Conservation (phyloP, 2,329 filamentous ascomycete genomes). For the Didymella lethalis region DNA sequence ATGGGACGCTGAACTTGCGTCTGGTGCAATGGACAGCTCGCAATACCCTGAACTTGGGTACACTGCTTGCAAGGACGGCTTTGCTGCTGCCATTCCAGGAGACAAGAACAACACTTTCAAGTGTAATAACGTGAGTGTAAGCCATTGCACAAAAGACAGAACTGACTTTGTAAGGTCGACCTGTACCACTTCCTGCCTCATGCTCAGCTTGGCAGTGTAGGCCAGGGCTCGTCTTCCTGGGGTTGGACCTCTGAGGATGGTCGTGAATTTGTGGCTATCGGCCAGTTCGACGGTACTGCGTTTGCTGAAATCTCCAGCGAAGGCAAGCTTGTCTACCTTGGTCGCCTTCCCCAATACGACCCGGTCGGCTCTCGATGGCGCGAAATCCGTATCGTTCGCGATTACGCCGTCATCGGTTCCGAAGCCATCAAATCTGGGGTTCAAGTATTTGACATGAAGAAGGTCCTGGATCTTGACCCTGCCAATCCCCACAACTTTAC, state of each 20-base stretch:
- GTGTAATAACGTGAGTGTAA: slow-evolving; percentile 45
- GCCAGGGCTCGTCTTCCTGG: slow-evolving; percentile 56
- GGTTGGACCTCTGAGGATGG: slow-evolving; percentile 61
- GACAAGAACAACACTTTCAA: slow-evolving; percentile 47
- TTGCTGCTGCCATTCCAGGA: slow-evolving; percentile 45
- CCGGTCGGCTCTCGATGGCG: slow-evolving; percentile 57
- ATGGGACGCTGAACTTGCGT: slow-evolving; percentile 37
- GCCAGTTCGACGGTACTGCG: slow-evolving; percentile 52
- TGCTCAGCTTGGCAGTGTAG: slow-evolving; percentile 57
- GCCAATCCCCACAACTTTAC: slow-evolving; percentile 37
- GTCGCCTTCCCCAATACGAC: slow-evolving; percentile 58
- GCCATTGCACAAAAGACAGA: too few relatives aligned
- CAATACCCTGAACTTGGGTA: slow-evolving; percentile 42
- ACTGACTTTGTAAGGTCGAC: slow-evolving; percentile 52
- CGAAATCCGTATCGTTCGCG: slow-evolving; percentile 55
- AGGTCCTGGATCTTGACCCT: slow-evolving; percentile 41
- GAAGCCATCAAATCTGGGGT: slow-evolving; percentile 58
- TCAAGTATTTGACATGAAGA: slow-evolving; percentile 68
- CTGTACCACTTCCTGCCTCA: slow-evolving; percentile 64
- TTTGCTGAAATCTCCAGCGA: slow-evolving; percentile 52
- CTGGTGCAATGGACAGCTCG: slow-evolving; percentile 39
- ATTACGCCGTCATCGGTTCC: slow-evolving; percentile 50
- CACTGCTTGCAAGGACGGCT: slow-evolving; percentile 43
- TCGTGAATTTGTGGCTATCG: slow-evolving; percentile 62
- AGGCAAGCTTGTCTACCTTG: slow-evolving; percentile 60